phyloP scores from a whole-genome alignment of 2,329 filamentous ascomycete genomes.

The Cladosporium sp. region DNA sequence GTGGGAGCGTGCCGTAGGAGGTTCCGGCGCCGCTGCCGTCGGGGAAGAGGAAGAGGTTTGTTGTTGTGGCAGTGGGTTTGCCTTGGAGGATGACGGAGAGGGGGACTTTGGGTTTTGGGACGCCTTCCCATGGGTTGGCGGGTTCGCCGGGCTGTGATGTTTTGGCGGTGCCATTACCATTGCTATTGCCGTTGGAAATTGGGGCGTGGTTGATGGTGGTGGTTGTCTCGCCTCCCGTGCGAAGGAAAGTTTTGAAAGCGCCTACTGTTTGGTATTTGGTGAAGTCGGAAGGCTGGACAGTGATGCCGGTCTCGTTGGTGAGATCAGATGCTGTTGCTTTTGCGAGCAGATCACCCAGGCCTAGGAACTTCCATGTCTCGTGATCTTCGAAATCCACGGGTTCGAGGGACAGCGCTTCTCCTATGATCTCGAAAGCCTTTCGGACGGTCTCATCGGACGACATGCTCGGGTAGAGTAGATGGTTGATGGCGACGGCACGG shows the following conservation, averaged over 20 bases:
- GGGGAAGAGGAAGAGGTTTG: constrained; percentile 55
- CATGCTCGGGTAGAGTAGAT: constrained; percentile 13
- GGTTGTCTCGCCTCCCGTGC: neutral
- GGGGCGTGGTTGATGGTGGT: constrained; percentile 3
- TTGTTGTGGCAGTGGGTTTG: constrained; percentile 55
- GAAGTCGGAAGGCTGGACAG: constrained; percentile 29
- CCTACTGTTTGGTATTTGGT: constrained; percentile 29
- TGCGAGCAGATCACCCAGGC: constrained; percentile 31
- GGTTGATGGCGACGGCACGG: neutral
- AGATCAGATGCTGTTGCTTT: constrained; percentile 32
- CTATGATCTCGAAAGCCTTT: constrained; percentile 30
- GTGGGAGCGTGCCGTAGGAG: constrained; percentile 64
- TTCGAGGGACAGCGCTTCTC: constrained; percentile 33
- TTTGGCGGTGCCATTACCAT: neutral
- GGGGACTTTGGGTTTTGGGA: constrained; percentile 35
- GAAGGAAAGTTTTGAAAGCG: constrained; percentile 27
- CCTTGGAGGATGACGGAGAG: constrained; percentile 58
- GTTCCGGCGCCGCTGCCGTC: constrained; percentile 62
- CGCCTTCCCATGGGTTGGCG: constrained; percentile 32
- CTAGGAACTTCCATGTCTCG: constrained; percentile 36
- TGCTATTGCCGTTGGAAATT: neutral
- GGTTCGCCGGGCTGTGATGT: constrained; percentile 20
- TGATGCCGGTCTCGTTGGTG: constrained; percentile 25
- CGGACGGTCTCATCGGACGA: constrained; percentile 24
- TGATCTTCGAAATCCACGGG: constrained; percentile 32